Evolutionary conservation across 495 filamentous ascomycete species (phyloP).

Genomic region (Ascodesmis nigricans): DNA sequence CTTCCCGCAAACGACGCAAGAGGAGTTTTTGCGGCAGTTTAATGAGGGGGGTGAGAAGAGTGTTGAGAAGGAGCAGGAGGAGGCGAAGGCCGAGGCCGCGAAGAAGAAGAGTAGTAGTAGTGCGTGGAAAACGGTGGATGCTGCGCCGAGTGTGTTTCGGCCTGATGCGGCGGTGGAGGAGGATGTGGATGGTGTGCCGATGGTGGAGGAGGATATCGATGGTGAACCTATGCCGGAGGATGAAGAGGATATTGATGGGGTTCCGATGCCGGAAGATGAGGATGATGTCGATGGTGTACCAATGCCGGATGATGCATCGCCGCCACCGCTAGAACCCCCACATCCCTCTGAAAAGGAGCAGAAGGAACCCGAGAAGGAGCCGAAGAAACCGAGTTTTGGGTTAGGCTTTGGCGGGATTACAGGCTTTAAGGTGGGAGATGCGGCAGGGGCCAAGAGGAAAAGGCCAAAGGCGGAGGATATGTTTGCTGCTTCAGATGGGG

Average conservation of each 20-base stretch:
- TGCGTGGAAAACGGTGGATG: conserved; percentile 53
- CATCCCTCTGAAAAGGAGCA: too few relatives aligned
- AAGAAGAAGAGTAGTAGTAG: too few relatives aligned
- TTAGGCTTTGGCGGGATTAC: conserved; percentile 2
- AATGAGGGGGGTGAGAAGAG: conserved; percentile 11
- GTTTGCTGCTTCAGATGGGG: conserved; percentile 40
- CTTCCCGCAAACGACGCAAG: conserved; percentile 54
- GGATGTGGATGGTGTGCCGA: conserved; percentile 31
- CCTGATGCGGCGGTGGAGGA: conserved; percentile 20
- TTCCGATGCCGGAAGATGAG: conserved; percentile 27
- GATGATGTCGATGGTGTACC: conserved; percentile 16
- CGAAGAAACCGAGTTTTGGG: conserved; percentile 1
- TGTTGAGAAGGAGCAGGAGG: conserved; percentile 17
- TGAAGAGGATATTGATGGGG: conserved; percentile 31
- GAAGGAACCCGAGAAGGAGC: conserved; percentile 3
- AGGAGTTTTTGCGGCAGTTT: conserved; percentile 50
- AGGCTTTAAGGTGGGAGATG: background rate
- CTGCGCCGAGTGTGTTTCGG: conserved; percentile 20
- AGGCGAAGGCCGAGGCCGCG: background rate
- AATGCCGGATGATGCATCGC: conserved; percentile 2
- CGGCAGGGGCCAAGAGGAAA: conserved; percentile 22
- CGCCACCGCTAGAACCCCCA: background rate
- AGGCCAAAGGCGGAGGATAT: conserved; percentile 80
- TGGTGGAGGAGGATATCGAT: conserved; percentile 31
- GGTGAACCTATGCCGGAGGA: conserved; percentile 31